phyloP scores from a whole-genome alignment of 495 filamentous ascomycete genomes.

The Penicillium turbatum region DNA sequence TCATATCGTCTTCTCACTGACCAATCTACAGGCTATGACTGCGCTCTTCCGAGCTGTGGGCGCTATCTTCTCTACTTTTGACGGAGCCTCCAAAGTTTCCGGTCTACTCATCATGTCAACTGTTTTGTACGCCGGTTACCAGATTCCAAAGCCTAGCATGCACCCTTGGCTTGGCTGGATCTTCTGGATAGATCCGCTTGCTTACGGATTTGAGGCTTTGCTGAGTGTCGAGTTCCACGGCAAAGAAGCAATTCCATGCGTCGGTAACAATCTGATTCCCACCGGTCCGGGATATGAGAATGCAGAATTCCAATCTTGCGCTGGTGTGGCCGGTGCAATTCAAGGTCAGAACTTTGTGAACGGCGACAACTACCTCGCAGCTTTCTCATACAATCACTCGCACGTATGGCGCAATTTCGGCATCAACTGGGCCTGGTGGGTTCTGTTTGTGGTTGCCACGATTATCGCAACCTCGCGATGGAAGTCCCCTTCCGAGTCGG shows the following conservation, averaged over 20 bases:
- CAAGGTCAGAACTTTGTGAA: slow-evolving; percentile 38
- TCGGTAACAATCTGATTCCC: slow-evolving; percentile 45
- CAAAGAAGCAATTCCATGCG: slow-evolving; percentile 42
- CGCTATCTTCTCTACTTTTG: slow-evolving; percentile 46
- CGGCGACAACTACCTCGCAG: slow-evolving; percentile 47
- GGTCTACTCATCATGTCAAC: slow-evolving; percentile 33
- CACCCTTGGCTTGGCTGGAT: slow-evolving; percentile 77
- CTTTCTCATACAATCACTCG: slow-evolving; percentile 45
- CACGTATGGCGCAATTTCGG: slow-evolving; percentile 48
- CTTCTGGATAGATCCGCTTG: slow-evolving; percentile 65
- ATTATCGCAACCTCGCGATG: slow-evolving; percentile 36
- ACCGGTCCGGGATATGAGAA: slow-evolving; percentile 30
- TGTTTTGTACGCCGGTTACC: slow-evolving; percentile 56
- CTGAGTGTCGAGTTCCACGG: slow-evolving; percentile 62
- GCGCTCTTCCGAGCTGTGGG: slow-evolving; percentile 50
- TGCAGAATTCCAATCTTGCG: slow-evolving; percentile 45
- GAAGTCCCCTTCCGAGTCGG: slow-evolving; percentile 30
- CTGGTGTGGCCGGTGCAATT: slow-evolving; percentile 46
- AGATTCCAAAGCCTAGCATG: slow-evolving; percentile 65
- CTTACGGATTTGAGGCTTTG: slow-evolving; percentile 68
- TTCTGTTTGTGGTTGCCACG: slow-evolving; percentile 34
- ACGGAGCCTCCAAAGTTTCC: slow-evolving; percentile 53
- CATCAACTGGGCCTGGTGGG: slow-evolving; percentile 45
- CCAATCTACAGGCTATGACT: slow-evolving; percentile 37
- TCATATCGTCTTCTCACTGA: not conserved